Base-by-base conservation (phyloP, 1,139 yeast genomes). In the Diutina siamensis region DNA sequence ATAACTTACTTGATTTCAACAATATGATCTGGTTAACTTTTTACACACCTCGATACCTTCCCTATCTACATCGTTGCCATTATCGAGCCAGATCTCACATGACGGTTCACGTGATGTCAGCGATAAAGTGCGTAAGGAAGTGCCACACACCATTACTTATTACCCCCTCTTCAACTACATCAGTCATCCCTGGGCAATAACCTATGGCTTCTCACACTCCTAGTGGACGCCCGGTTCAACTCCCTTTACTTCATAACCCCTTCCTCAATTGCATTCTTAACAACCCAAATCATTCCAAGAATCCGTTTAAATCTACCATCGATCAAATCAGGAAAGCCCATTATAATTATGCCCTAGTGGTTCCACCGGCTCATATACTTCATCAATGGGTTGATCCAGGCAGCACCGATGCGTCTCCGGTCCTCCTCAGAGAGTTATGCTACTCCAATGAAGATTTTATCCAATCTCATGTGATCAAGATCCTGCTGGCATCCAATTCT, bases 201-300 rank as follows among this genome's bases (percentile, higher is more conserved):
- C 10, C 10, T 25, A 25, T 25, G 28, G 10, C 5, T 25, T 25
- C 28, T 25, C 5, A 25, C 5, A 10, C 34, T 13, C 4, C 34
- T 9, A 35, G 13, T 20, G 25, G 38, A n/a, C 34, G 34, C 5
- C 20, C 44, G 27, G 33, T 19, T 12, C 35, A 45, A 31, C 46
- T 48, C 35, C 72, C 74, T 18, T 53, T 63, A 45, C 65, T 81
- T 45, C 62, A 75, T 48, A 83, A 84, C 55, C 89, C 92, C 4
- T 63, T 81, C 41, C 65, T 84, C 46, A 80, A 83, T 60, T 71
- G 80, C 47, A 60, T 84, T 25, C 83, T 84, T 66, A 80, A 83
- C 61, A 77, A 80, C 53, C 82, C 83, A 2, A 68, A 74, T 46
- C 75, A 80, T 9, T 54, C 62, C 7, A 71, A 69, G 38, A 65